A percentile compares a stretch with the other conserved stretches of the same genome.
These are phyloP conservation scores for Recurvomyces mirabilis DNA, from an alignment of 495 filamentous ascomycete genomes.

Conservation along the genomic window DNA sequence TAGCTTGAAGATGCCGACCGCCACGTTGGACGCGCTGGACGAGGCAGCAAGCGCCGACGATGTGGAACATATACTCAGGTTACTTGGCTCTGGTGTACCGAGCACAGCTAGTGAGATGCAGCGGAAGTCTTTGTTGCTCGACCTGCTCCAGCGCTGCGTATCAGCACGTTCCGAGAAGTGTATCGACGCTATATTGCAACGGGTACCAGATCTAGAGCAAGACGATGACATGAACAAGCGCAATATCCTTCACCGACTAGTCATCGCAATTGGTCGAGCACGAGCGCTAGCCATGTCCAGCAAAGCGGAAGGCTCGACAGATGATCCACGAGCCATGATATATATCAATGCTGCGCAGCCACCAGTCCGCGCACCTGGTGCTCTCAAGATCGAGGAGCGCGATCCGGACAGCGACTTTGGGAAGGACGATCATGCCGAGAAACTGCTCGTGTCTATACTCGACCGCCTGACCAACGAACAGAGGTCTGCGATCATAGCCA, in stretches of 20 bases:
- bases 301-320: constrained; percentile 1
- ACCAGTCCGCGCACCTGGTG: constrained; percentile 54
- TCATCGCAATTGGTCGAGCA: constrained; percentile 76
- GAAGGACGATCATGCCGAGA: constrained; percentile 61
- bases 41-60: constrained; percentile 68
- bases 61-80: constrained; percentile 43
- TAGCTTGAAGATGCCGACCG: constrained; percentile 55
- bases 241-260: constrained; percentile 82
- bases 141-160: constrained; percentile 74
- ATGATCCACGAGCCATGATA: constrained; percentile 28
- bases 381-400: constrained; percentile 35
- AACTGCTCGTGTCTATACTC: constrained; percentile 62
- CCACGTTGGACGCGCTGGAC: constrained; percentile 61
- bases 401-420: constrained; percentile 43
- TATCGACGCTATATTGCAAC: constrained; percentile 55
- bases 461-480: constrained; percentile 59
- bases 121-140: constrained; percentile 54
- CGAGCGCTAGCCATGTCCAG: constrained; percentile 44
- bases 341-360: constrained; percentile 36
- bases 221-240: constrained; percentile 86
- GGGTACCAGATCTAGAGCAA: constrained; percentile 63
- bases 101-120: constrained; percentile 35
- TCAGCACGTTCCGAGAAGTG: constrained; percentile 55
- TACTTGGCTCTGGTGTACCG: constrained; percentile 33
- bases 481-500: constrained; percentile 51